Percentiles rank a stretch among this genome's conserved stretches.
These are phyloP conservation scores for Acrocalymma vagum DNA, from an alignment of 2,329 filamentous ascomycete genomes.

Conservation along the genomic window DNA sequence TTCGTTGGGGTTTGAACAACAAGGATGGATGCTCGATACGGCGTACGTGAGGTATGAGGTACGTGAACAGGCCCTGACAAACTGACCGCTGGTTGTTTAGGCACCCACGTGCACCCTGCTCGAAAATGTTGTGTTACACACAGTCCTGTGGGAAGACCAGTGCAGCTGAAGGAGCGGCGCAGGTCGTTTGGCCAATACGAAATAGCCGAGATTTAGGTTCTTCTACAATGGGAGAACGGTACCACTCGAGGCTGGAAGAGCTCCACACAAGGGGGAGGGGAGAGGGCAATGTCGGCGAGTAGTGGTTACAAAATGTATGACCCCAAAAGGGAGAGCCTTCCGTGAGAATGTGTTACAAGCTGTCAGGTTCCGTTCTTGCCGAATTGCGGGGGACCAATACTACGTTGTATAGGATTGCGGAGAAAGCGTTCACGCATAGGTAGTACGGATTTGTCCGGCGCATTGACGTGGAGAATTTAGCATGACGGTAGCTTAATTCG, in stretches of 20 bases:
- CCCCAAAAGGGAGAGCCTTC: constrained; percentile 7
- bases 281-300: constrained; percentile 7
- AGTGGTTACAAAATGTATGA: constrained; percentile 18
- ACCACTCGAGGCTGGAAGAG: constrained; percentile 16
- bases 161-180: constrained; percentile 26
- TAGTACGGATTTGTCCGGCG: constrained; percentile 12
- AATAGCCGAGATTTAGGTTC: constrained; percentile 37
- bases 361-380: constrained; percentile 26
- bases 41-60: too few species aligned
- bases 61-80: constrained; percentile 4
- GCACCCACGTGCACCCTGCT: constrained; percentile 19
- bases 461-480: constrained; percentile 18
- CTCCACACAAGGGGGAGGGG: constrained; percentile 21
- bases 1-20: too few species aligned
- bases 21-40: too few species aligned
- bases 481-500: constrained; percentile 31
- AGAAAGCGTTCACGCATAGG: constrained; percentile 29
- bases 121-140: constrained; percentile 22
- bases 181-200: constrained; percentile 25
- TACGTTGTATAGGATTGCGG: constrained; percentile 36
- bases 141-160: constrained; percentile 21
- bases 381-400: constrained; percentile 36
- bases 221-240: constrained; percentile 20
- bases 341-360: constrained; percentile 5
- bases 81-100: constrained; percentile 7